Evolutionary conservation across 2,329 filamentous ascomycete species (phyloP).

Genomic region (Exophiala xenobiotica): DNA sequence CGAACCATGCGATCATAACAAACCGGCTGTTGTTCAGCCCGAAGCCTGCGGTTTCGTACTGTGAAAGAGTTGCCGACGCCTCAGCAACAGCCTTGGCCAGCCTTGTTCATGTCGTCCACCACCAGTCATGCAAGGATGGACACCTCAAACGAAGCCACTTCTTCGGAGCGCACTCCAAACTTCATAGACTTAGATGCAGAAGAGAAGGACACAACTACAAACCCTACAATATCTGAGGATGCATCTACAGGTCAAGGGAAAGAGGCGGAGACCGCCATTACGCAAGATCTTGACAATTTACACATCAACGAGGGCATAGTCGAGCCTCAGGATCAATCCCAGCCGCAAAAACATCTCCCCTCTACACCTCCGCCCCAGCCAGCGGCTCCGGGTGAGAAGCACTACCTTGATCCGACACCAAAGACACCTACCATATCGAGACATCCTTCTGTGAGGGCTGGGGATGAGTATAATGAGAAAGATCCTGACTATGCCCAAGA

Average conservation of each 20-base stretch:
- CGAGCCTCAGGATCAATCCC: slow-evolving; percentile 2
- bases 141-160: slow-evolving; percentile 13
- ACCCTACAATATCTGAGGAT: not conserved
- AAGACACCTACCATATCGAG: slow-evolving; percentile 45
- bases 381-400: slow-evolving; percentile 50
- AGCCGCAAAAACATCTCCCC: slow-evolving; percentile 22
- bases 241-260: slow-evolving; percentile 1
- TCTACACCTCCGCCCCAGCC: slow-evolving; percentile 44
- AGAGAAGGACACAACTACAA: not conserved
- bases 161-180: slow-evolving; percentile 12
- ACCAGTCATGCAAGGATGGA: slow-evolving; percentile 23
- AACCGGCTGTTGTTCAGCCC: not conserved
- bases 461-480: slow-evolving; percentile 28
- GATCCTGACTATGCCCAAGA: slow-evolving; percentile 36
- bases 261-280: not conserved
- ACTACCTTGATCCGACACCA: slow-evolving; percentile 52
- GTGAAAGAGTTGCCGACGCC: not conserved
- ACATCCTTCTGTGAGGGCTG: slow-evolving; percentile 34
- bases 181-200: slow-evolving; percentile 16
- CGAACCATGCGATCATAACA: slow-evolving; percentile 1
- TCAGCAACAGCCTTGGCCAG: not conserved
- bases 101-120: slow-evolving; percentile 17
- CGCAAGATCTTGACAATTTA: slow-evolving; percentile 12
- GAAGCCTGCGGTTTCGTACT: not conserved
- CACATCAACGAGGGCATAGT: slow-evolving; percentile 4